phyloP scores from a whole-genome alignment of 352 stramenopile species.

The Thraustochytrium sp. region DNA sequence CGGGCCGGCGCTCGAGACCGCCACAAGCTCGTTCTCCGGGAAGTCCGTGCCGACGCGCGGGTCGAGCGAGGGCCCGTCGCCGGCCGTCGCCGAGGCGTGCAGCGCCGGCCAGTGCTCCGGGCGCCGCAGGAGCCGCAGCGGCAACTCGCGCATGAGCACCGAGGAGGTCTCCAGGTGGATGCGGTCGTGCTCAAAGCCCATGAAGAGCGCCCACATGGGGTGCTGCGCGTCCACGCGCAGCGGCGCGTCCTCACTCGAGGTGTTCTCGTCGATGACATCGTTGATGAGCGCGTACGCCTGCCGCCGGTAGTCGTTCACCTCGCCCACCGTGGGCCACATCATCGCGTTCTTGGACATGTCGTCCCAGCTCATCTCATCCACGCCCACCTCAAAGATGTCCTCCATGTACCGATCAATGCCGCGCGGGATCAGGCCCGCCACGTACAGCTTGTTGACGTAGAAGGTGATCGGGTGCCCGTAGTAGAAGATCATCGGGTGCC shows the following conservation, averaged over 20 bases:
- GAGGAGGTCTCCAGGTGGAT: slow-evolving; percentile 96
- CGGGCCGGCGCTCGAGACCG: slow-evolving; percentile 56
- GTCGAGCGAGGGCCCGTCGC: slow-evolving; percentile 29
- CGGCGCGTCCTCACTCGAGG: slow-evolving; percentile 45
- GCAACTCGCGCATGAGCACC: slow-evolving; percentile 86
- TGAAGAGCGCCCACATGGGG: slow-evolving; percentile 82
- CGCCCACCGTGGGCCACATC: slow-evolving; percentile 77
- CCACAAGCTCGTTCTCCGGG: slow-evolving; percentile 76
- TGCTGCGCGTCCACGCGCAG: neutral
- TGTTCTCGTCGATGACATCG: slow-evolving; percentile 75
- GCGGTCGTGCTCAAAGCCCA: slow-evolving; percentile 91
- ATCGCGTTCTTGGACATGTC: slow-evolving; percentile 95
- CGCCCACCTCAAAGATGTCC: slow-evolving; percentile 90
- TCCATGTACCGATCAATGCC: slow-evolving; percentile 88
- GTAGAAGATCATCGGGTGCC: slow-evolving; percentile 96
- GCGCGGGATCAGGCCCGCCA: slow-evolving; percentile 73
- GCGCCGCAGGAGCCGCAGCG: slow-evolving; percentile 73
- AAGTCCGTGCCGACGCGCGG: slow-evolving; percentile 74
- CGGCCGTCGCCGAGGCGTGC: slow-evolving; percentile 59
- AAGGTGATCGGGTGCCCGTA: slow-evolving; percentile 92
- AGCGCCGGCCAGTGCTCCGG: slow-evolving; percentile 73
- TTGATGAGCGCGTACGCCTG: slow-evolving; percentile 80
- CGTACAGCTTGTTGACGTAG: slow-evolving; percentile 93
- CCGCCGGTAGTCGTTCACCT: slow-evolving; percentile 83
- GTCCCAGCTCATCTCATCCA: slow-evolving; percentile 98